A percentile compares a stretch with the other conserved stretches of the same genome.
Conservation (phyloP, 768 basidiomycete genomes). For the Leccinum pellstonianum region DNA sequence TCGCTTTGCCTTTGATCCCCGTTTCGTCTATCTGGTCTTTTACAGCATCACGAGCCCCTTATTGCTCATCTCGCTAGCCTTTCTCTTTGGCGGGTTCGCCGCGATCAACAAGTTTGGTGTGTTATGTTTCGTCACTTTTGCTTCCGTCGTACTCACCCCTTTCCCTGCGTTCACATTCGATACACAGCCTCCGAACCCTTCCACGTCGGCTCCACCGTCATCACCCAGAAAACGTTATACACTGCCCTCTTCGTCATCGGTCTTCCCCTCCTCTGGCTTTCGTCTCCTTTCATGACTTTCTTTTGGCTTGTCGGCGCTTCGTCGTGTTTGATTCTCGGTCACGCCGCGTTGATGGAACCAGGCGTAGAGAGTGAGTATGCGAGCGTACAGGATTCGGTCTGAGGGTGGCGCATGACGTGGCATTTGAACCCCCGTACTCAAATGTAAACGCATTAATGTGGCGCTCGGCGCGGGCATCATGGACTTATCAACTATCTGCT, state of each 20-base stretch:
- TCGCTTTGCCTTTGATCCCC: neutral
- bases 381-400: conserved; percentile 64
- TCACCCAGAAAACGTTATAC: conserved; percentile 91
- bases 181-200: conserved; percentile 75
- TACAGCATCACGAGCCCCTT: conserved; percentile 75
- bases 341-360: conserved; percentile 89
- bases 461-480: neutral
- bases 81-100: conserved; percentile 90
- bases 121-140: conserved; percentile 18
- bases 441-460: neutral
- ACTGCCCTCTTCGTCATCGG: conserved; percentile 88
- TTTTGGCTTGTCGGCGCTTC: conserved; percentile 96
- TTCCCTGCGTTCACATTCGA: neutral
- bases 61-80: conserved; percentile 78
- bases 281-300: conserved; percentile 76
- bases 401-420: neutral
- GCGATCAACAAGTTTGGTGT: conserved; percentile 87
- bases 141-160: neutral
- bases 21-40: neutral
- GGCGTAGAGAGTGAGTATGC: conserved; percentile 95
- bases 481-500: neutral
- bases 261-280: conserved; percentile 79
- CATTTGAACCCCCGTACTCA: neutral
- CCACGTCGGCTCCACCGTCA: conserved; percentile 73
- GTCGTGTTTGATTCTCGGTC: conserved; percentile 76